Evolutionary conservation across 2,329 filamentous ascomycete genomes (phyloP), one percentile per base, ranked within the genome.

Genomic region (Eutypa lata): DNA sequence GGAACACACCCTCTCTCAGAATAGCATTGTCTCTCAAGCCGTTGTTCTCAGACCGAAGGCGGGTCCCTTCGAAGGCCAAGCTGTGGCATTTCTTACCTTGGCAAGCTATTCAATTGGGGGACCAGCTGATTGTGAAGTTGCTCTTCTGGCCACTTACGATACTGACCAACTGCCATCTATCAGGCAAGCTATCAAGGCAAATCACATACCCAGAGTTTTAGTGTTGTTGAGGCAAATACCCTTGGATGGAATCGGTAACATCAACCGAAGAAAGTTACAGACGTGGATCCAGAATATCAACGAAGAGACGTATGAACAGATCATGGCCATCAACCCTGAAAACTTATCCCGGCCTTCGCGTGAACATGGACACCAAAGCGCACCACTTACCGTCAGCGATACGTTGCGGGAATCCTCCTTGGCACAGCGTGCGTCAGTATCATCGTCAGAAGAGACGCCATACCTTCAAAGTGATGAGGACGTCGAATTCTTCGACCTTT

Each of bases 251-350:
- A 58, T 66, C 13, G 74, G 73, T 14, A 65, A 70, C 19, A 64
- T 73, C 47, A 70, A 80, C 58, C 67, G 71, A 42, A 69, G 77
- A 31, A 71, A 69, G 52, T 58, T 82, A 43, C 77, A 79, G 53
- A 79, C 76, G 3, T 82, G 79, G 79, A 74, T 75, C 24, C 78
- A 81, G 63, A 81, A 81, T 56, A 73, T 77, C 46, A 76, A 77
- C 54, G 72, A 79, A 49, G 69, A 74, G 26, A 57, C 71, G 22
- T 74, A 79, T 57, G 69, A 72, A 42, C 74, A 74, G 47, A 74
- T 80, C 42, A 70, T 77, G 64, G 71, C 70, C 47, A 64, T 79
- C 19, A 70, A 74, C 22, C 68, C 67, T 8, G 68, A 73, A 33
- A 57, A 62, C 3, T 50, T 72, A 8, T 65, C 68, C 45, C 62